A percentile compares a stretch with the other conserved stretches of the same genome.
Conservation (phyloP, 1,139 yeast genomes). For the Geotrichum candidum region DNA sequence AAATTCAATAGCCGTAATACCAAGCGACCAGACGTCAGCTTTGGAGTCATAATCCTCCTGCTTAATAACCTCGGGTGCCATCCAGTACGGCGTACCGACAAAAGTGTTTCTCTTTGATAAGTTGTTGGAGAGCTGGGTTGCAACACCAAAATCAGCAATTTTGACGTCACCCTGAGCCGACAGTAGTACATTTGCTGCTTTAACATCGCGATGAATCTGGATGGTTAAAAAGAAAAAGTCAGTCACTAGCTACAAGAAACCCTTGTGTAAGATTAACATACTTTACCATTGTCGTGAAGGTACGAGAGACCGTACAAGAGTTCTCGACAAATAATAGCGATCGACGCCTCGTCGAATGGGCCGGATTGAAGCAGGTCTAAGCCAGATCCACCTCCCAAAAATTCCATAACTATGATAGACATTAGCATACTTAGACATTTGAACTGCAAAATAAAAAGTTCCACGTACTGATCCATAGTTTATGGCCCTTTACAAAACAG, state of each 20-base stretch:
- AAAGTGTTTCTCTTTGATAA: constrained; percentile 78
- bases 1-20: constrained; percentile 81
- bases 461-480: constrained; percentile 66
- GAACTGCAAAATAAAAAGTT: not conserved
- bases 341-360: constrained; percentile 50
- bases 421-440: not conserved
- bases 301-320: constrained; percentile 66
- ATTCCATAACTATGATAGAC: constrained; percentile 45
- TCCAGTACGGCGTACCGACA: constrained; percentile 98
- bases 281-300: constrained; percentile 67
- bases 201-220: constrained; percentile 71
- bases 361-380: constrained; percentile 55
- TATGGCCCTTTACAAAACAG: constrained; percentile 71
- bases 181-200: constrained; percentile 74
- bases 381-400: constrained; percentile 77
- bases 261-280: not conserved
- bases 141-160: constrained; percentile 94
- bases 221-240: not conserved
- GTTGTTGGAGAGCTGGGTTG: constrained; percentile 77
- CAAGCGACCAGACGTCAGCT: constrained; percentile 96
- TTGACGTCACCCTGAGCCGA: constrained; percentile 68
- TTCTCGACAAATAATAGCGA: constrained; percentile 54
- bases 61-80: constrained; percentile 94
- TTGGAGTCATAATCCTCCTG: constrained; percentile 82
- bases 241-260: not conserved